Evolutionary conservation across 2,329 filamentous ascomycete species (phyloP), one percentile per base, ranked within the genome.

Genomic region (Aspergillus piperis): DNA sequence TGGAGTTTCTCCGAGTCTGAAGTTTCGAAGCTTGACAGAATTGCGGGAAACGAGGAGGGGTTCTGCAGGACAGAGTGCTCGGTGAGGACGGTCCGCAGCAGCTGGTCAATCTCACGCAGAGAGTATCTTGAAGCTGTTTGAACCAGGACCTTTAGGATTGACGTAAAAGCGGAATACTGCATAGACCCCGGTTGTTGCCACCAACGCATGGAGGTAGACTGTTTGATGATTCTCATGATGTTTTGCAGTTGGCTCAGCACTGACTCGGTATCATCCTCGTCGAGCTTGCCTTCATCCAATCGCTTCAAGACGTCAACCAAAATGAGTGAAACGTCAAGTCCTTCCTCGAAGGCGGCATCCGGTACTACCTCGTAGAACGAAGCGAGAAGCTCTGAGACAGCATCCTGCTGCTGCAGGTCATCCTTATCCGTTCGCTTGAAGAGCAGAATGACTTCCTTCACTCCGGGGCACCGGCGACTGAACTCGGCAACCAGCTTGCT

Each of bases 301-400:
- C 82, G 82, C 58, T 84, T 81, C 49, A 98, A 79, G 1, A 88
- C 84, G 60, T 87, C 85, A 7, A 89, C 87, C 15, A 99, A 82
- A 19, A 90, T 83, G 0, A 89, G 80, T 0, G 94, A 95, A 3
- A 96, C 89, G 70, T 98, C 95, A 69, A 97, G 95, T 65, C 90
- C 95, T 67, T 92, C 90, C 64, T 89, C 88, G 13, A 96, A 81
- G 1, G 92, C 92, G 23, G 91, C 81, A 61, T 91, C 88, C 2
- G 95, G 93, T 8, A 92, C 83, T 2, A 90, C 83, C 71, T 93
- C 88, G 72, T 96, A 96, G 77, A 96, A 98, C n/a, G 93, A 82
- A 15, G 87, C 84, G 41, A 99, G 77, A 19, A 97, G 79, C 65
- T 90, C 88, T 60, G 90, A 90, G n/a, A 88, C 83, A 21, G 91